These are phyloP conservation scores for Tetradesmus lagerheimii DNA, from an alignment of 139 green algal species.

Conservation along the genomic window DNA sequence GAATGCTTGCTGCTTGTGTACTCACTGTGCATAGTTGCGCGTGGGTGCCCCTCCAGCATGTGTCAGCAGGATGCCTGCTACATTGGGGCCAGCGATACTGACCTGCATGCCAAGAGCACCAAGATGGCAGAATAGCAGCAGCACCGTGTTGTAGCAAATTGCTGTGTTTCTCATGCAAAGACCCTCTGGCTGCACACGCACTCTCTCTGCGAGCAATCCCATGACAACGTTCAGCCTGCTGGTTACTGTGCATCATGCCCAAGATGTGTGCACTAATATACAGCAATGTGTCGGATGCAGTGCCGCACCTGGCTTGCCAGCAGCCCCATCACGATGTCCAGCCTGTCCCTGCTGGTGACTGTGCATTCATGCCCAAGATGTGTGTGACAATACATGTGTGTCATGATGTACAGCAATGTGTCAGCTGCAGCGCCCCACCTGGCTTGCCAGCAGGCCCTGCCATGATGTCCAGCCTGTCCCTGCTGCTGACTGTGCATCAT, in stretches of 20 bases:
- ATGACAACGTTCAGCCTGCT: conserved; percentile 68
- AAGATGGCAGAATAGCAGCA: neutral
- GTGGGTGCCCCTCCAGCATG: conserved; percentile 39
- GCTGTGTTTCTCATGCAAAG: no score
- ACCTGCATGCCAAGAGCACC: neutral
- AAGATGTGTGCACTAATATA: no score
- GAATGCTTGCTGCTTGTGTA: neutral
- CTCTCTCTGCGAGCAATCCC: conserved; percentile 61
- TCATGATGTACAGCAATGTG: no score
- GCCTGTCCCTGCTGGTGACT: conserved; percentile 61
- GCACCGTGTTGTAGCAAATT: neutral
- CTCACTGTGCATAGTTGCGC: conserved; percentile 53
- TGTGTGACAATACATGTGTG: no score
- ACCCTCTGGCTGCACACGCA: no score
- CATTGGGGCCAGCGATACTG: conserved; percentile 57
- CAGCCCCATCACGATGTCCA: conserved; percentile 76
- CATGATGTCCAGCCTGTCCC: conserved; percentile 67
- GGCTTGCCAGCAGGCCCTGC: conserved; percentile 63
- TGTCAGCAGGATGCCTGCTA: conserved; percentile 75
- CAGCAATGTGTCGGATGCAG: no score
- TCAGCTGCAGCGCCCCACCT: conserved; percentile 26
- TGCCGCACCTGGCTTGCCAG: conserved; percentile 26
- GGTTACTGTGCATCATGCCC: conserved; percentile 55
- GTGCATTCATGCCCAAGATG: no score
- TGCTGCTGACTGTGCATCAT: conserved; percentile 60